Evolutionary conservation across 2,329 filamentous ascomycete species (phyloP).

Genomic region (Trichoderma sp.): DNA sequence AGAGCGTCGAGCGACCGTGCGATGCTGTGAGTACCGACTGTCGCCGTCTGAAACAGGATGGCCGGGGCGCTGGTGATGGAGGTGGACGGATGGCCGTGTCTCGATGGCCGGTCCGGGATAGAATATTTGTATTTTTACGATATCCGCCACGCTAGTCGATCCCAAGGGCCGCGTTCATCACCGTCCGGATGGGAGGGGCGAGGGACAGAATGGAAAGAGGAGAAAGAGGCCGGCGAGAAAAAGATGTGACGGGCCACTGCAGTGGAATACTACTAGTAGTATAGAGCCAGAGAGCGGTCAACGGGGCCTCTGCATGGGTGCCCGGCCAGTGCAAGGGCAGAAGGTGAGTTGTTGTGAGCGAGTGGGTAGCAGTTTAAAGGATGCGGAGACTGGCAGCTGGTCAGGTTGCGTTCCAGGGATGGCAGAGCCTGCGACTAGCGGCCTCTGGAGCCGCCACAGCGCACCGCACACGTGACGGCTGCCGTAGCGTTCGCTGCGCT

Average conservation of each 20-base stretch:
- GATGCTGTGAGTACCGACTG: slow-evolving; percentile 8
- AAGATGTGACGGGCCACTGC: slow-evolving; percentile 12
- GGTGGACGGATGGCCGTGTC: background rate
- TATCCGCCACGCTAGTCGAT: background rate
- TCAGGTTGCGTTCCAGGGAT: slow-evolving; percentile 17
- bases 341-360: slow-evolving; percentile 22
- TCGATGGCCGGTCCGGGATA: background rate
- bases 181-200: slow-evolving; percentile 18
- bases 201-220: slow-evolving; percentile 20
- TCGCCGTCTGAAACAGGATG: slow-evolving; percentile 11
- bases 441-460: slow-evolving; percentile 1
- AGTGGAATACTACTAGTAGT: no score
- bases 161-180: slow-evolving; percentile 3
- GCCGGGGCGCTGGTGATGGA: slow-evolving; percentile 1
- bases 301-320: slow-evolving; percentile 27
- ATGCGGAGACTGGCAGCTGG: slow-evolving; percentile 24
- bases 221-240: slow-evolving; percentile 13
- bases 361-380: slow-evolving; percentile 22
- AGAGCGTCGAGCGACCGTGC: background rate
- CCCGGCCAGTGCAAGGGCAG: slow-evolving; percentile 26
- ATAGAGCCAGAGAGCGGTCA: slow-evolving; percentile 27
- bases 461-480: slow-evolving; percentile 18
- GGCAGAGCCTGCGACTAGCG: background rate
- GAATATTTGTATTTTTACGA: background rate
- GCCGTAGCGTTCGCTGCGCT: background rate